Evolutionary conservation across 192 early-diverging fungal genomes (phyloP).

Genomic region (Podila epicladia): DNA sequence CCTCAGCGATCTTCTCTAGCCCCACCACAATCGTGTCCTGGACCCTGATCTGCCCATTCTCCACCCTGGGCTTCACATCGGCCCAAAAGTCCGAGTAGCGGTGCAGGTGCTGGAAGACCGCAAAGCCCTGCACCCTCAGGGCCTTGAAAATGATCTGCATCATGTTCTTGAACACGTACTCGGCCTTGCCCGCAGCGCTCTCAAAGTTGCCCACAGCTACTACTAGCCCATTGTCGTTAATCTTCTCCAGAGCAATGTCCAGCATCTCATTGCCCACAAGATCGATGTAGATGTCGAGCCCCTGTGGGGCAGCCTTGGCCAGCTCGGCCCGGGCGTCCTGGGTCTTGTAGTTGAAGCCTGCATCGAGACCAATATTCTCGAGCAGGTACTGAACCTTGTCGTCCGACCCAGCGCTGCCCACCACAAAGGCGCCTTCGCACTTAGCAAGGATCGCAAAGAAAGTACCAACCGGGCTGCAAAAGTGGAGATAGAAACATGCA

Average conservation of each 20-base stretch:
- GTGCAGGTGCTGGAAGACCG: conserved; percentile 61
- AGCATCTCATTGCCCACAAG: conserved; percentile 86
- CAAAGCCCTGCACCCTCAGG: conserved; percentile 73
- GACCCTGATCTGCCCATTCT: conserved; percentile 70
- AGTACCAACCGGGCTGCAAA: conserved; percentile 2
- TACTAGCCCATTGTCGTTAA: conserved; percentile 75
- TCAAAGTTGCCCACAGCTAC: conserved; percentile 80
- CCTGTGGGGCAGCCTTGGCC: conserved; percentile 71
- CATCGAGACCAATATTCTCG: conserved; percentile 74
- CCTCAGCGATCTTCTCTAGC: conserved; percentile 66
- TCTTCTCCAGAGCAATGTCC: conserved; percentile 73
- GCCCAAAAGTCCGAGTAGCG: conserved; percentile 61
- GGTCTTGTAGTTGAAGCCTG: conserved; percentile 91
- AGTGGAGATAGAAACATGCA: neutral
- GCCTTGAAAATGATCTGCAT: conserved; percentile 63
- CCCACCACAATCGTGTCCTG: conserved; percentile 67
- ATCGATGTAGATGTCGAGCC: conserved; percentile 90
- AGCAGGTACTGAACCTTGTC: conserved; percentile 80
- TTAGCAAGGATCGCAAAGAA: conserved; percentile 79
- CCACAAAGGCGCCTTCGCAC: conserved; percentile 75
- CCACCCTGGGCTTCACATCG: conserved; percentile 64
- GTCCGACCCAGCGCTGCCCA: conserved; percentile 85
- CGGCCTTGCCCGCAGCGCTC: conserved; percentile 65
- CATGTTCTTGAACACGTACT: conserved; percentile 66
- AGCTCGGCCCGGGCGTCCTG: conserved; percentile 62